A percentile compares a stretch with the other conserved stretches of the same genome.
These are phyloP conservation scores for Oehlia diaphana DNA, from an alignment of 192 early-diverging fungal genomes.

Conservation along the genomic window DNA sequence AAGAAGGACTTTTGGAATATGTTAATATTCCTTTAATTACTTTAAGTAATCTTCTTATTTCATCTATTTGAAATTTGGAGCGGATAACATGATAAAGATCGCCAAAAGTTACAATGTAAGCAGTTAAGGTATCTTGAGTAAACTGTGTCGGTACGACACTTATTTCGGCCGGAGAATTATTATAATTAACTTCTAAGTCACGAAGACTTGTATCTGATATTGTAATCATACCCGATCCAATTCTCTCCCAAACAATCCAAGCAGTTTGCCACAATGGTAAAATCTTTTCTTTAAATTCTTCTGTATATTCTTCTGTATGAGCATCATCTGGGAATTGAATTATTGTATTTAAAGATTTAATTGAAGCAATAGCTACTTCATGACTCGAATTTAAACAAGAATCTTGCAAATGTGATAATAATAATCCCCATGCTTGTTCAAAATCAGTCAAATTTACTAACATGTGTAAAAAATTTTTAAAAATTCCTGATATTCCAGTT, in stretches of 20 bases:
- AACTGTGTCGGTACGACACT: conserved; percentile 35
- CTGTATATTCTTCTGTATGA: conserved; percentile 25
- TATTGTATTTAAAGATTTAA: conserved; percentile 69
- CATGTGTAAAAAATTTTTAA: conserved; percentile 64
- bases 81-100: conserved; percentile 63
- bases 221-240: conserved; percentile 61
- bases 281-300: conserved; percentile 35
- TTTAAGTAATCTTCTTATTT: conserved; percentile 47
- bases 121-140: conserved; percentile 72
- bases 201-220: conserved; percentile 29
- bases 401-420: conserved; percentile 73
- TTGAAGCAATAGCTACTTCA: conserved; percentile 75
- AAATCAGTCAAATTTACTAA: conserved; percentile 65
- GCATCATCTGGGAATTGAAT: conserved; percentile 39
- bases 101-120: conserved; percentile 60
- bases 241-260: conserved; percentile 73
- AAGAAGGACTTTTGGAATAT: conserved; percentile 59
- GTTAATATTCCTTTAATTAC: conserved; percentile 55
- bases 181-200: neutral
- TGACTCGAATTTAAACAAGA: conserved; percentile 65
- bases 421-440: conserved; percentile 64
- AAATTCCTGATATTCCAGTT: conserved; percentile 66
- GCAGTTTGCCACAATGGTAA: conserved; percentile 59
- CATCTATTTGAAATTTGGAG: conserved; percentile 51
- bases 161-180: conserved; percentile 28